phyloP scores from a whole-genome alignment of 108 stramenopile genomes.

The Conticribra guillardii region DNA sequence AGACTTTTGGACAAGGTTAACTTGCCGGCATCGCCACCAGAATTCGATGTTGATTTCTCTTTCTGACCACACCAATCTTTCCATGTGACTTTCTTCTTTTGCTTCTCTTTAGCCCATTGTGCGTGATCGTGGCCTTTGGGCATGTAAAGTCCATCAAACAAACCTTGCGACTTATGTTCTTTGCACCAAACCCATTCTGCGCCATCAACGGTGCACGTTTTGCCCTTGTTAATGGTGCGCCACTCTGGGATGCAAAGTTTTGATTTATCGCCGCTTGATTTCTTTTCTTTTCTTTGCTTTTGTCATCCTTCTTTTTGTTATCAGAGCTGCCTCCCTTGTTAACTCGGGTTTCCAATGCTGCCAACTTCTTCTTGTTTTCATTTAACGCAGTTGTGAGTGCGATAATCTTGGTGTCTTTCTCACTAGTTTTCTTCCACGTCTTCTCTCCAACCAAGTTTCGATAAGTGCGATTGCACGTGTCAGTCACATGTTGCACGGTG shows the following conservation, averaged over 20 bases:
- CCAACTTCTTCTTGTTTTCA: neutral
- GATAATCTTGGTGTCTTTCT: neutral
- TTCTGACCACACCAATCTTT: neutral
- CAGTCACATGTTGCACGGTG: neutral
- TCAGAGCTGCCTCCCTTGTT: too few relatives aligned
- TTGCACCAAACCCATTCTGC: slow-evolving; percentile 1
- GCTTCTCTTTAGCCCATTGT: slow-evolving; percentile 4
- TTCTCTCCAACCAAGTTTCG: neutral
- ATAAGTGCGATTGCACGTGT: neutral
- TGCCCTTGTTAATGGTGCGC: neutral
- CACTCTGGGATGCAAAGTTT: neutral
- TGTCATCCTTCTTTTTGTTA: too few relatives aligned
- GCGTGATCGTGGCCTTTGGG: slow-evolving; percentile 13
- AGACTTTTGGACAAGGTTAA: neutral
- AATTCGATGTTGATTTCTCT: neutral
- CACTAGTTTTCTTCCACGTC: neutral
- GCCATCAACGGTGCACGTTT: neutral
- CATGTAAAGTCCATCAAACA: slow-evolving; percentile 10
- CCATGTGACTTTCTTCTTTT: neutral
- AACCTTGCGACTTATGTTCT: neutral
- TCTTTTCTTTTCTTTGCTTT: neutral
- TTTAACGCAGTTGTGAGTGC: neutral
- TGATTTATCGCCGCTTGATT: neutral
- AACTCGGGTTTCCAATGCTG: too few relatives aligned
- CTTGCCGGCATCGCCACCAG: too few relatives aligned